Conservation (phyloP, 2,329 filamentous ascomycete genomes). For the Ascochyta koolunga region DNA sequence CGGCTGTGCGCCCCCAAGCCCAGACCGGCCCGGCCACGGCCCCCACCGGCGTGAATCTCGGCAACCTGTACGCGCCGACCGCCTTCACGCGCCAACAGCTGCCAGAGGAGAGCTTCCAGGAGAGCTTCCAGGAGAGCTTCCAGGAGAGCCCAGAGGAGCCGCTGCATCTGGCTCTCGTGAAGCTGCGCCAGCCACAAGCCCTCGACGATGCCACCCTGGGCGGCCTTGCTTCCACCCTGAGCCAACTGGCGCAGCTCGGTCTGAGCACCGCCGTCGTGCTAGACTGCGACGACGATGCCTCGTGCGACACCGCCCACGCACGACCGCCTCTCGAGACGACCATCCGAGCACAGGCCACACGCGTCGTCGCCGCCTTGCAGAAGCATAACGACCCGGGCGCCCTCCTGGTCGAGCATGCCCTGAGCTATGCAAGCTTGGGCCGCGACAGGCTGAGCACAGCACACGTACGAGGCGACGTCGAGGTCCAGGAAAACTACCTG, state of each 20-base stretch:
- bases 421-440: conserved; percentile 47
- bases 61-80: conserved; percentile 64
- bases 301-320: conserved; percentile 37
- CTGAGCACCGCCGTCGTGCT: conserved; percentile 82
- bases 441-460: conserved; percentile 42
- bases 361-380: conserved; percentile 77
- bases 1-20: conserved; percentile 24
- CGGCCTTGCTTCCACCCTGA: conserved; percentile 82
- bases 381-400: conserved; percentile 70
- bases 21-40: conserved; percentile 45
- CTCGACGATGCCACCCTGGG: conserved; percentile 71
- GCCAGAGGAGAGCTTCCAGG: conserved; percentile 44
- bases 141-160: conserved; percentile 48
- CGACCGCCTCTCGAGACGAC: conserved; percentile 45
- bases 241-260: conserved; percentile 81
- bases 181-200: conserved; percentile 75
- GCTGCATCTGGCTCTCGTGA: conserved; percentile 83
- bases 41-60: conserved; percentile 63
- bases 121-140: conserved; percentile 16
- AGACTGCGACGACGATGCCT: conserved; percentile 64
- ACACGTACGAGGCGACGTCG: conserved; percentile 43
- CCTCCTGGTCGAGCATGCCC: conserved; percentile 67
- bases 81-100: conserved; percentile 63
- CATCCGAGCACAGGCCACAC: conserved; percentile 69
- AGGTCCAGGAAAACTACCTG: conserved; percentile 54